These are phyloP conservation scores for Trifolium dubium DNA, from an alignment of 306 rosid species.

Conservation along the genomic window DNA sequence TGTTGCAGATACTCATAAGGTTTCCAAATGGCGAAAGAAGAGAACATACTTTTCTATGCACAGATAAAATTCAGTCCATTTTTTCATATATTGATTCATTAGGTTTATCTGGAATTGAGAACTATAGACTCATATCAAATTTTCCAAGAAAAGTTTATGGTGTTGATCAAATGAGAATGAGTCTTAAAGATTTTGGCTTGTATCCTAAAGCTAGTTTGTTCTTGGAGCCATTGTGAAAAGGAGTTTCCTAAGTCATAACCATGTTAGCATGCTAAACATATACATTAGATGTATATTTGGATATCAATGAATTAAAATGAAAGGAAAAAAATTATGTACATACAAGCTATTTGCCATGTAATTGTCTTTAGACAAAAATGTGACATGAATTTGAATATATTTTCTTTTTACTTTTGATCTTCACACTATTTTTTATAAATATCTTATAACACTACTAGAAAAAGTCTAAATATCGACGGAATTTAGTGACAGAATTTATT, in stretches of 20 bases:
- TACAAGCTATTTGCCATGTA: background rate
- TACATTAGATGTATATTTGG: background rate
- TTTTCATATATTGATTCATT: conserved; percentile 74
- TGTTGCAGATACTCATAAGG: conserved; percentile 58
- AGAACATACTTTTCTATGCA: conserved; percentile 64
- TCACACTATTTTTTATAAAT: too few relatives aligned
- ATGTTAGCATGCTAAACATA: background rate
- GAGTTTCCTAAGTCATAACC: background rate
- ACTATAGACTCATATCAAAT: conserved; percentile 74
- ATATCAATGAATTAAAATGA: conserved; percentile 7
- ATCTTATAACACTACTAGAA: too few relatives aligned
- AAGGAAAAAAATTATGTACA: background rate
- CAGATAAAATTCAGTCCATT: conserved; percentile 69
- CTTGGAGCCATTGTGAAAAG: conserved; percentile 52
- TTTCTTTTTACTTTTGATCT: background rate
- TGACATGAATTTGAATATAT: background rate
- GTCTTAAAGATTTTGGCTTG: conserved; percentile 74
- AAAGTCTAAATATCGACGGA: too few relatives aligned
- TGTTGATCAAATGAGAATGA: conserved; percentile 71
- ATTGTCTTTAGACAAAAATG: background rate
- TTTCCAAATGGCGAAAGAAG: conserved; percentile 90
- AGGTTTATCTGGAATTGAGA: conserved; percentile 54
- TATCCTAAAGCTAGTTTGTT: conserved; percentile 77
- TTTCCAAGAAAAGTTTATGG: conserved; percentile 78
- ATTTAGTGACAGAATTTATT: too few relatives aligned